These are phyloP conservation scores for Xylariales sp. DNA, from an alignment of 2,329 filamentous ascomycete species.

Conservation along the genomic window DNA sequence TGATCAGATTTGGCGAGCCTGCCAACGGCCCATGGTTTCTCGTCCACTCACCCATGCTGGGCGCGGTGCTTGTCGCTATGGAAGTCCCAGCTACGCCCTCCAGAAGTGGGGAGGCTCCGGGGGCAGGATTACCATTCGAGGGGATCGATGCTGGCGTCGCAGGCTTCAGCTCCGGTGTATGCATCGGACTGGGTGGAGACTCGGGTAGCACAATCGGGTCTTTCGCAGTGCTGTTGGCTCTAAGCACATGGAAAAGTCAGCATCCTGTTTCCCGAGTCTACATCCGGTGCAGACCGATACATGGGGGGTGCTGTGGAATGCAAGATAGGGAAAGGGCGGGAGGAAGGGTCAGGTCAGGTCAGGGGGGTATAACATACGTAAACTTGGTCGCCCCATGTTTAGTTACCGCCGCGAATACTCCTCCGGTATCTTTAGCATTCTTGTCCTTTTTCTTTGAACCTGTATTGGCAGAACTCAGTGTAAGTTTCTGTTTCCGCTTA, in stretches of 20 bases:
- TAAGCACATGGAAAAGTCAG: conserved; percentile 7
- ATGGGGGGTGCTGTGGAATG: background rate
- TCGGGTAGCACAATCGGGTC: conserved; percentile 18
- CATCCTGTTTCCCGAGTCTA: too few relatives aligned
- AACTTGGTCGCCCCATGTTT: conserved; percentile 28
- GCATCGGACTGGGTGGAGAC: conserved; percentile 16
- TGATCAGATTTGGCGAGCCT: conserved; percentile 29
- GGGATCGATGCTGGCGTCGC: conserved; percentile 23
- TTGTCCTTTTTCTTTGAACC: conserved; percentile 30
- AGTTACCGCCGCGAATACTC: conserved; percentile 29
- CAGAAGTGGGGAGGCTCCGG: conserved; percentile 20
- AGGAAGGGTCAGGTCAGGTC: too few relatives aligned
- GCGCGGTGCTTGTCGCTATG: conserved; percentile 25
- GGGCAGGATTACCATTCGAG: conserved; percentile 17
- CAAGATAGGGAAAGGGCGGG: too few relatives aligned
- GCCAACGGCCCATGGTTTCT: conserved; percentile 22
- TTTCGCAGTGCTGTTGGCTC: conserved; percentile 15
- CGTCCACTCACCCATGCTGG: conserved; percentile 27
- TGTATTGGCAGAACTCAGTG: conserved; percentile 19
- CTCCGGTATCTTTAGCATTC: conserved; percentile 28
- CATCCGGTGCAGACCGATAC: too few relatives aligned
- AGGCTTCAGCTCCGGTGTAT: conserved; percentile 25
- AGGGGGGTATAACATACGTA: conserved; percentile 21
- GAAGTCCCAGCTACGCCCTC: conserved; percentile 26
- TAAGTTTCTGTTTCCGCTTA: conserved; percentile 26